These are phyloP conservation scores for Wickerhamiella vanderwaltii DNA, from an alignment of 805 yeast species.

Conservation along the genomic window DNA sequence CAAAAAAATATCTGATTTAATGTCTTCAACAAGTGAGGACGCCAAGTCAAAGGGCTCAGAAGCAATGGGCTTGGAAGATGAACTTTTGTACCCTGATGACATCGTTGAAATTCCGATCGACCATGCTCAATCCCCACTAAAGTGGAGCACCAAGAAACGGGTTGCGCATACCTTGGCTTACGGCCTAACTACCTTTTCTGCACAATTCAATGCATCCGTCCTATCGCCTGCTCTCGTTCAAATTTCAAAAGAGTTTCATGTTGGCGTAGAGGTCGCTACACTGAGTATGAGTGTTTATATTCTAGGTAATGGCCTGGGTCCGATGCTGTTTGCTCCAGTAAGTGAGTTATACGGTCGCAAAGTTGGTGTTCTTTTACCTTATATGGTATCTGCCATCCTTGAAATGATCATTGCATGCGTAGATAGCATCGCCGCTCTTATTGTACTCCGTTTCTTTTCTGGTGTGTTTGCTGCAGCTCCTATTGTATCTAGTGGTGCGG, in stretches of 20 bases:
- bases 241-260: conserved; percentile 36
- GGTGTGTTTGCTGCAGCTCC: conserved; percentile 51
- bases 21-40: too few species aligned
- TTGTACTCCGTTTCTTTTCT: conserved; percentile 43
- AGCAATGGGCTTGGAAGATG: background rate
- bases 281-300: conserved; percentile 45
- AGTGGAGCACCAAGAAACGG: conserved; percentile 40
- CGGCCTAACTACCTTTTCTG: conserved; percentile 39
- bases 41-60: too few species aligned
- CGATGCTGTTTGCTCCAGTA: conserved; percentile 46
- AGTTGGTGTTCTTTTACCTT: conserved; percentile 37
- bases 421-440: conserved; percentile 32
- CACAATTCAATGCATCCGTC: conserved; percentile 43
- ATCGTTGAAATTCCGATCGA: conserved; percentile 23
- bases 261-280: conserved; percentile 35
- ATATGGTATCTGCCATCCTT: conserved; percentile 38
- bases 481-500: conserved; percentile 50
- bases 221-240: conserved; percentile 40
- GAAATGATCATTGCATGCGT: conserved; percentile 30
- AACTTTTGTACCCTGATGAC: background rate
- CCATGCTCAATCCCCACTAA: conserved; percentile 33
- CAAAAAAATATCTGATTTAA: too few species aligned
- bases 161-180: conserved; percentile 30
- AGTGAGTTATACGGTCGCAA: conserved; percentile 48
- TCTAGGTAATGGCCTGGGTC: conserved; percentile 51